Conservation (phyloP, 768 basidiomycete species). For the Termitomyces sp. region DNA sequence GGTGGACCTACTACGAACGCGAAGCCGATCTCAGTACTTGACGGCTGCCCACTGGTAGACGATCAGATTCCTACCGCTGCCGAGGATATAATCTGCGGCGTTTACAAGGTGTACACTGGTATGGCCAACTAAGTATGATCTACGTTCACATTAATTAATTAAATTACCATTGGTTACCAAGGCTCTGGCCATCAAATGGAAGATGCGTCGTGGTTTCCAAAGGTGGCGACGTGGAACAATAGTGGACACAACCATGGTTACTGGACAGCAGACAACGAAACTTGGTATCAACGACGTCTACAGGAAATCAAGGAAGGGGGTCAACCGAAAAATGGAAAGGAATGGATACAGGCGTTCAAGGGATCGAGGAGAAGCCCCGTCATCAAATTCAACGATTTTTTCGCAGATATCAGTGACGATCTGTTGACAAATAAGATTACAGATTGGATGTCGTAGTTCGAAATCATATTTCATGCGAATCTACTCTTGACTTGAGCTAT, state of each 20-base stretch:
- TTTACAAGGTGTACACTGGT: neutral
- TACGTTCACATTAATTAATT: neutral
- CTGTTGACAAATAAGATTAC: neutral
- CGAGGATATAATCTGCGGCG: neutral
- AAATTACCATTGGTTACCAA: neutral
- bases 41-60: neutral
- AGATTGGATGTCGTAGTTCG: too few relatives aligned
- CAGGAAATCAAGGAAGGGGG: neutral
- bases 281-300: neutral
- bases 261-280: neutral
- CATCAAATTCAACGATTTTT: neutral
- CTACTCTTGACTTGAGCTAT: too few relatives aligned
- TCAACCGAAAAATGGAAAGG: neutral
- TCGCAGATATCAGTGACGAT: neutral
- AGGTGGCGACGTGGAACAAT: neutral
- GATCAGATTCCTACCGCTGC: neutral
- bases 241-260: neutral
- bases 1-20: neutral
- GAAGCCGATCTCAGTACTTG: neutral
- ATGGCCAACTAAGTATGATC: rapidly evolving
- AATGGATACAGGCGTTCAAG: neutral
- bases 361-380: neutral
- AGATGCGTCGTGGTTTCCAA: conserved; percentile 1
- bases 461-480: too few relatives aligned
- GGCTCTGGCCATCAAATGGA: neutral